Evolutionary conservation across 1,284 basidiomycete species (phyloP), one percentile per base, ranked within the genome.

Genomic region (Apiotrichum porosum): DNA sequence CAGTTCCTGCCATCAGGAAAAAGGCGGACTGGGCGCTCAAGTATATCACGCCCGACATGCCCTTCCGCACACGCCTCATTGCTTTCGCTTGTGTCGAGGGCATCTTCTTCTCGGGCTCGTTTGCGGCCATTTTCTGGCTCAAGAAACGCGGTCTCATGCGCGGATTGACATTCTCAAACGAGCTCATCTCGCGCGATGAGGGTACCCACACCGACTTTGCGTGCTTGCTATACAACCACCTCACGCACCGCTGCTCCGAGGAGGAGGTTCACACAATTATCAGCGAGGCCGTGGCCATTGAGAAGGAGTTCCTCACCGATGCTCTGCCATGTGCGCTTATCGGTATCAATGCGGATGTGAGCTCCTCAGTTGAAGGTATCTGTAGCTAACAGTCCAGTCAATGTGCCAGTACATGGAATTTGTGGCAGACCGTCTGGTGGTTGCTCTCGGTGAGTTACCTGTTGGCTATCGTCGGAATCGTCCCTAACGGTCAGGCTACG

Each of bases 141-240:
- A 97, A 97, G 82, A 97, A 97, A 77, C 84, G 93, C 35, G 93
- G 93, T n/a, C 78, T 97, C 13, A 97, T 97, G 93, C 92, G 91
- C 30, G 93, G 93, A 21, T 79, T 97, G 41, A 93, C 91, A 0
- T 94, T 92, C 74, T 95, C 93, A 18, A 95, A 95, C 63, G 88
- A 93, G 74, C 82, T 97, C 64, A 97, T 97, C 73, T 89, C 86
- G 48, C 84, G 92, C 37, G 93, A 97, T 65, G 93, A 97, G 75
- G 93, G 93, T 19, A 86, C 95, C 79, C 94, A 97, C 73, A 97
- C 93, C 73, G 92, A 91, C 69, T 92, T 68, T 46, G 64, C 65
- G 6, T 67, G 63, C 44, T 44, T 68, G 35, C 80, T 97, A 34
- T 95, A 95, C 77, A 82, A 80, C 48, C 88, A 94, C 60, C 79